Conservation (phyloP, 78 protist genomes). For the Andalucia godoyi region DNA sequence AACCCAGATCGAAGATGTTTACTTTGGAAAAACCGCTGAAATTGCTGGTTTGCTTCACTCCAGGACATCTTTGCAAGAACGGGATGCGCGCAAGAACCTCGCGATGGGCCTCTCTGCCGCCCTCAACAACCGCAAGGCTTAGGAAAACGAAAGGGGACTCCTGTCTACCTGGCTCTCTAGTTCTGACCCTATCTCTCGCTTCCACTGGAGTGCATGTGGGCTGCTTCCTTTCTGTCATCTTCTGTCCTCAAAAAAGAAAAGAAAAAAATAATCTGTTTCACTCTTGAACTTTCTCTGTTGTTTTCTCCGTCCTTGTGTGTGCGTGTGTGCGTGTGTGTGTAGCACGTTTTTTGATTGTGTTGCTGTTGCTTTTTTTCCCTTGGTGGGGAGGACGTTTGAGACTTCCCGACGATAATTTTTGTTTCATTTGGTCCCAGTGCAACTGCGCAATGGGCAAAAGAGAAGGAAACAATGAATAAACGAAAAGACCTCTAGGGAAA, state of each 20-base stretch:
- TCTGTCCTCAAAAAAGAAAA: not conserved
- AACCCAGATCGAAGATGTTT: not conserved
- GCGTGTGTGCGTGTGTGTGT: too few species aligned
- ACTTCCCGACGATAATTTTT: too few species aligned
- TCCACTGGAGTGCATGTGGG: not conserved
- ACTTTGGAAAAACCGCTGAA: not conserved
- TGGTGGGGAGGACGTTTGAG: too few species aligned
- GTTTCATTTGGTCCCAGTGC: too few species aligned
- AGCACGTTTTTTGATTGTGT: too few species aligned
- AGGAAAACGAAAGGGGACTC: not conserved
- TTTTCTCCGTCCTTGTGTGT: too few species aligned
- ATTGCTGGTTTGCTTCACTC: not conserved
- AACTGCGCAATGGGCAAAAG: too few species aligned
- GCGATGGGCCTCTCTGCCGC: not conserved
- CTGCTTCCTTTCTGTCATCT: not conserved
- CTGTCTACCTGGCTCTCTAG: not conserved
- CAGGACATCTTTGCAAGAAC: not conserved
- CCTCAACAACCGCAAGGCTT: not conserved
- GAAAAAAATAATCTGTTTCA: not conserved
- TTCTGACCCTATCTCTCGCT: not conserved
- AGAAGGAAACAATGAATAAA: too few species aligned
- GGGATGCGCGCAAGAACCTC: slow-evolving; percentile 7
- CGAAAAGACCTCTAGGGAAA: too few species aligned
- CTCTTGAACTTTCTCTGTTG: too few species aligned
- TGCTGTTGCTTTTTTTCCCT: too few species aligned